Conservation (phyloP, 2,329 filamentous ascomycete genomes). For the Canariomyces notabilis region DNA sequence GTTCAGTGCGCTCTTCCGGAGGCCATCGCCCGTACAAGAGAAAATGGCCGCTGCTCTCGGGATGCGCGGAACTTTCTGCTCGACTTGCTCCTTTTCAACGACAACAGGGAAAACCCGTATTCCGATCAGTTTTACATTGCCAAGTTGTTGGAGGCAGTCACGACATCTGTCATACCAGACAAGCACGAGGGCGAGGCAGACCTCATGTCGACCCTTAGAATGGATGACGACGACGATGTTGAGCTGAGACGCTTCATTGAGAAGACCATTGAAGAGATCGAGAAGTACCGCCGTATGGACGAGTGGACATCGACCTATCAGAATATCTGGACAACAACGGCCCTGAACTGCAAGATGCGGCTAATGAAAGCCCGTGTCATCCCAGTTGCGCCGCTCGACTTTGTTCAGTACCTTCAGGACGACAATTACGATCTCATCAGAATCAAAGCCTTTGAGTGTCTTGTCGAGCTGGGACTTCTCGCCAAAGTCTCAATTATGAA, state of each 20-base stretch:
- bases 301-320: slow-evolving; percentile 65
- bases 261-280: slow-evolving; percentile 56
- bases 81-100: slow-evolving; percentile 87
- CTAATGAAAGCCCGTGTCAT: slow-evolving; percentile 63
- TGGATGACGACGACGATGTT: slow-evolving; percentile 41
- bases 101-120: slow-evolving; percentile 84
- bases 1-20: slow-evolving; percentile 79
- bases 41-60: slow-evolving; percentile 72
- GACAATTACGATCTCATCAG: slow-evolving; percentile 58
- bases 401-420: slow-evolving; percentile 61
- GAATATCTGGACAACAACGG: slow-evolving; percentile 60
- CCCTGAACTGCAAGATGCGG: slow-evolving; percentile 55
- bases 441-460: slow-evolving; percentile 59
- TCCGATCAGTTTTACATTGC: slow-evolving; percentile 89
- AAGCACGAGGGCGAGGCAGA: slow-evolving; percentile 32
- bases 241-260: slow-evolving; percentile 45
- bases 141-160: slow-evolving; percentile 62
- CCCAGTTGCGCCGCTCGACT: slow-evolving; percentile 47
- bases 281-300: slow-evolving; percentile 62
- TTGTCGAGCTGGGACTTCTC: slow-evolving; percentile 59
- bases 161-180: slow-evolving; percentile 52
- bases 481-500: slow-evolving; percentile 50
- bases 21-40: slow-evolving; percentile 73
- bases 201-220: slow-evolving; percentile 30
- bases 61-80: slow-evolving; percentile 78